These are phyloP conservation scores for Phytophthora pisi DNA, from an alignment of 352 stramenopile genomes.

Conservation along the genomic window DNA sequence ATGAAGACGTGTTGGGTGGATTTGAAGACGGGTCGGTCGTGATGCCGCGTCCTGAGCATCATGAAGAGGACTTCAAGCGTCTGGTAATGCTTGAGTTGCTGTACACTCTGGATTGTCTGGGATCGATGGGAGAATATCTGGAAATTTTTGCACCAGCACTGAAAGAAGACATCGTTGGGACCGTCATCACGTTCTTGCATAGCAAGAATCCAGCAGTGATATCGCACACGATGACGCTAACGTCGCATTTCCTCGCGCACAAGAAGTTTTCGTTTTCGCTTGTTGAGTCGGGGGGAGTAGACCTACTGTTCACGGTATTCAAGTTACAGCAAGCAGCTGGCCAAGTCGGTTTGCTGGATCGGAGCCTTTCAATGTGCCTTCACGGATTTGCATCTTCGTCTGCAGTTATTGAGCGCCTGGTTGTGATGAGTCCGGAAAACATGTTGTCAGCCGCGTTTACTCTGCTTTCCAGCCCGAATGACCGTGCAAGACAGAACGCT, in stretches of 20 bases:
- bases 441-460: constrained; percentile 68
- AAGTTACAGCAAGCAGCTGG: constrained; percentile 61
- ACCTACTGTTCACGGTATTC: constrained; percentile 69
- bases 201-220: constrained; percentile 83
- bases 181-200: constrained; percentile 84
- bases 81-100: constrained; percentile 85
- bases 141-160: constrained; percentile 83
- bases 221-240: constrained; percentile 83
- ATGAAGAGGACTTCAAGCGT: constrained; percentile 82
- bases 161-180: constrained; percentile 85
- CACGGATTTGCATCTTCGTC: constrained; percentile 83
- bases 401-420: constrained; percentile 77
- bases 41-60: constrained; percentile 44
- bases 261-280: constrained; percentile 86
- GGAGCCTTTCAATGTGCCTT: constrained; percentile 86
- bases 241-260: constrained; percentile 85
- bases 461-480: constrained; percentile 77
- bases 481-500: constrained; percentile 79
- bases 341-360: constrained; percentile 68
- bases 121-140: constrained; percentile 84
- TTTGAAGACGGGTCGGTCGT: constrained; percentile 36
- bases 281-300: constrained; percentile 74
- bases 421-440: constrained; percentile 58
- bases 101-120: constrained; percentile 85
- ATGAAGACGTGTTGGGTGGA: constrained; percentile 34